Evolutionary conservation across 345 rosid genomes (phyloP).

Genomic region (Boechera retrofracta): DNA sequence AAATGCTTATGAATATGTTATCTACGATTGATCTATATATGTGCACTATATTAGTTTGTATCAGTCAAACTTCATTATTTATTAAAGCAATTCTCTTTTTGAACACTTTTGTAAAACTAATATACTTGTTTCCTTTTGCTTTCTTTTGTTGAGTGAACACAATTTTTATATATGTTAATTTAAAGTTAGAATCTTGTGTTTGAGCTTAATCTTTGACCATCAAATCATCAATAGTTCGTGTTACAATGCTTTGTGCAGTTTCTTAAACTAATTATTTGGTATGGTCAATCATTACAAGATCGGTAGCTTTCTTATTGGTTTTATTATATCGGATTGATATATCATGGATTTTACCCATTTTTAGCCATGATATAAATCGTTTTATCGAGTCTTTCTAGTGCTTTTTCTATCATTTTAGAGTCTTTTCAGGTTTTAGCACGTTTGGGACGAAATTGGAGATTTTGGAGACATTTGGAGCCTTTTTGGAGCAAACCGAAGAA

Average conservation of each 20-base stretch:
- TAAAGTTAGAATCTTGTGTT: conserved; percentile 24
- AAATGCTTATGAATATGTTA: conserved; percentile 29
- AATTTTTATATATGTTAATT: not conserved
- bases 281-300: conserved; percentile 12
- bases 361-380: too few relatives aligned
- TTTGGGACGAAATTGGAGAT: too few relatives aligned
- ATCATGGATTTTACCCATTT: too few relatives aligned
- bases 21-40: conserved; percentile 31
- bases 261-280: conserved; percentile 8
- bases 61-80: conserved; percentile 43
- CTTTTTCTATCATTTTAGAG: too few relatives aligned
- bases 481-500: too few relatives aligned
- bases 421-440: too few relatives aligned
- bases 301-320: not conserved
- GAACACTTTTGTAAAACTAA: conserved; percentile 24
- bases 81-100: conserved; percentile 34
- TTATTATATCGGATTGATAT: not conserved
- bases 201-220: conserved; percentile 43
- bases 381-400: too few relatives aligned
- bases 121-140: conserved; percentile 6
- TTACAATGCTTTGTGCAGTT: conserved; percentile 23
- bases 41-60: conserved; percentile 37
- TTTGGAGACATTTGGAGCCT: too few relatives aligned
- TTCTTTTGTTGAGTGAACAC: conserved; percentile 11
- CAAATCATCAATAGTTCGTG: conserved; percentile 31